A percentile compares a stretch with the other conserved stretches of the same genome.
Evolutionary conservation across 345 rosid genomes (phyloP).

Genomic region (Camelina sativa): DNA sequence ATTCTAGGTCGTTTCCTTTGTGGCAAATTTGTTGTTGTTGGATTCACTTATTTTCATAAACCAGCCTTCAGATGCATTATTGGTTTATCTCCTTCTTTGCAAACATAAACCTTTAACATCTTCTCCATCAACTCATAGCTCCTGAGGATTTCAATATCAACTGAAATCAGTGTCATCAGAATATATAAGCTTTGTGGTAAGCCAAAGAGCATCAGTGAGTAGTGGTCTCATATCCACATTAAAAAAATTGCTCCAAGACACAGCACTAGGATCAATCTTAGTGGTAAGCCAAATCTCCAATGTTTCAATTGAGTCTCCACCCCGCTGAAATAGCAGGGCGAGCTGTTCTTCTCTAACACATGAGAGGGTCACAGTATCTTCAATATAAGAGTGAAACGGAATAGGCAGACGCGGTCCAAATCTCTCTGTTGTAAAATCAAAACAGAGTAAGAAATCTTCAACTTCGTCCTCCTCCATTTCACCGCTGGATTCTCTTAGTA

Average conservation of each 20-base stretch:
- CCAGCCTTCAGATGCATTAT: conserved; percentile 98
- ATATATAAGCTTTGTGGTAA: not conserved
- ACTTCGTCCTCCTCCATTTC: too few species aligned
- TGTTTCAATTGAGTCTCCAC: not conserved
- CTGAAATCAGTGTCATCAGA: not conserved
- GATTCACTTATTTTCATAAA: conserved; percentile 82
- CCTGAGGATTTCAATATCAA: conserved; percentile 48
- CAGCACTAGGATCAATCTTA: not conserved
- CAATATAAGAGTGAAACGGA: not conserved
- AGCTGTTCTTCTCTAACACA: not conserved
- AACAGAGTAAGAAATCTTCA: not conserved
- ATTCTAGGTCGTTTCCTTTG: conserved; percentile 41
- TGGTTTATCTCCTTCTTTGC: conserved; percentile 83
- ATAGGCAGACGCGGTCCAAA: not conserved
- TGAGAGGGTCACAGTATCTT: not conserved
- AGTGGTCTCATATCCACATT: not conserved
- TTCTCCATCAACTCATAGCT: too few species aligned
- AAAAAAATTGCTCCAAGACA: not conserved
- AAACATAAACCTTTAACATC: too few species aligned
- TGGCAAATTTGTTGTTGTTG: conserved; percentile 62
- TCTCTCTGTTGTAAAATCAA: not conserved
- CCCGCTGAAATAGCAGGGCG: not conserved
- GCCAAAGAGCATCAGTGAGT: not conserved
- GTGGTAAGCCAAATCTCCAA: not conserved
- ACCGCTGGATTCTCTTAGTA: too few species aligned